Base-by-base conservation (phyloP, 1,284 basidiomycete genomes). In the Papiliotrema fonsecae region DNA sequence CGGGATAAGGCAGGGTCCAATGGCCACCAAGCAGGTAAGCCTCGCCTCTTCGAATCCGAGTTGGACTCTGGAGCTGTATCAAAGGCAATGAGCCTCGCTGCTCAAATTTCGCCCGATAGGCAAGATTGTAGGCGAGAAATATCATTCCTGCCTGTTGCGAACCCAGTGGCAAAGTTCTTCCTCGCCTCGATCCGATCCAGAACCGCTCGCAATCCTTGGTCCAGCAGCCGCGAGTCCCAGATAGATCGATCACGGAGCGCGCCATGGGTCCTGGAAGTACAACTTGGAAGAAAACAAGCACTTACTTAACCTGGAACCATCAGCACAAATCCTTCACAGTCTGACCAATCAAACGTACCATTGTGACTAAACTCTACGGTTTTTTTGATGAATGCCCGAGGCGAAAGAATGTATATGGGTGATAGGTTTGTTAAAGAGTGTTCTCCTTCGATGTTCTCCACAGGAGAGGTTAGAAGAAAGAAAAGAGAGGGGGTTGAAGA, bases 261-360 rank as follows among this genome's bases (percentile, higher is more conserved):
- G 16, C 16, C 30, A 9, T 16, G 30, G 16, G 9, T 16, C 30
- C 9, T 16, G 34, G 19, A 19, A 5, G 6, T 19, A 5, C 6
- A 6, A 19, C 5, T 14, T 26, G 16, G 25, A 27, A 25, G 35
- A 39, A 26, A 35, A 38, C 14, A 14, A 39, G n/a, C 18, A 67
- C 66, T 65, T 52, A 69, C 68, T 69, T 69, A 49, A 69, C 68
- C 66, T 70, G 49, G 32, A 43, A 43, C 40, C 14, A 25, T 39
- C 41, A 58, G 66, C 55, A 69, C 59, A 57, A 50, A 55, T 54
- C 34, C 19, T 24, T 34, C 22, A 32, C 3, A 39, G 18, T 36
- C 18, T 31, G 34, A 49, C 9, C 22, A 28, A n/a, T 31, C 14
- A 32, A 7, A 64, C 69, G 56, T 52, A 71, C 69, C 69, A 71